phyloP scores from a whole-genome alignment of 768 basidiomycete genomes.

The Auricularia cornea region DNA sequence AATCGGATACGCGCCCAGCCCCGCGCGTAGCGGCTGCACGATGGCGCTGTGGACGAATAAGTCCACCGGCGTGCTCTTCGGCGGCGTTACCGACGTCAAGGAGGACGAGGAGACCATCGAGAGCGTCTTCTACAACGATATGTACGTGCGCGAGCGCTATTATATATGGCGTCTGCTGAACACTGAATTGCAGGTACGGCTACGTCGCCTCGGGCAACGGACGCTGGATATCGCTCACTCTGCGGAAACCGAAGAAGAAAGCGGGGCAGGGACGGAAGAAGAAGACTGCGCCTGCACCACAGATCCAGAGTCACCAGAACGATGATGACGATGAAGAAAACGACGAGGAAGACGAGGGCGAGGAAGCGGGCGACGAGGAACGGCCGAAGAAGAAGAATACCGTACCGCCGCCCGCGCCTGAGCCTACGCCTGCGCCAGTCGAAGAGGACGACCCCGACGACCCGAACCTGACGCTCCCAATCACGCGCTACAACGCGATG shows the following conservation, averaged over 20 bases:
- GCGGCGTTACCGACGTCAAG: slow-evolving; percentile 85
- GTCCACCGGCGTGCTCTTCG: slow-evolving; percentile 70
- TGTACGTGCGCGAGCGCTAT: slow-evolving; percentile 46
- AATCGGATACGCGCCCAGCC: slow-evolving; percentile 60
- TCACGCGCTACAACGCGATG: slow-evolving; percentile 83
- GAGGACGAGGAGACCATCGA: slow-evolving; percentile 75
- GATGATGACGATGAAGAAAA: slow-evolving; percentile 7
- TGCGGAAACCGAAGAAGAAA: slow-evolving; percentile 53
- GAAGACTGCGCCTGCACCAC: slow-evolving; percentile 14
- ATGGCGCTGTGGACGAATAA: slow-evolving; percentile 70
- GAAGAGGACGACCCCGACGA: slow-evolving; percentile 68
- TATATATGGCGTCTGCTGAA: no score
- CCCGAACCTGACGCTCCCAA: slow-evolving; percentile 53
- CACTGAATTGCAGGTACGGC: slow-evolving; percentile 44
- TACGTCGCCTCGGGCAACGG: slow-evolving; percentile 72
- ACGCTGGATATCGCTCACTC: slow-evolving; percentile 67
- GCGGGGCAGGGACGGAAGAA: slow-evolving; percentile 36
- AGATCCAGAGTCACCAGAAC: slow-evolving; percentile 10
- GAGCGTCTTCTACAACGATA: slow-evolving; percentile 80
- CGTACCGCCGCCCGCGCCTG: neutral
- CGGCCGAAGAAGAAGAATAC: slow-evolving; percentile 3
- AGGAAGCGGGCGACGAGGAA: slow-evolving; percentile 7
- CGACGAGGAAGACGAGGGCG: slow-evolving; percentile 11
- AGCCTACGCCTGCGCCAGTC: slow-evolving; percentile 15
- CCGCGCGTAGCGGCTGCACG: slow-evolving; percentile 67